These are phyloP conservation scores for Nephelium lappaceum DNA, from an alignment of 345 rosid genomes.

Conservation along the genomic window DNA sequence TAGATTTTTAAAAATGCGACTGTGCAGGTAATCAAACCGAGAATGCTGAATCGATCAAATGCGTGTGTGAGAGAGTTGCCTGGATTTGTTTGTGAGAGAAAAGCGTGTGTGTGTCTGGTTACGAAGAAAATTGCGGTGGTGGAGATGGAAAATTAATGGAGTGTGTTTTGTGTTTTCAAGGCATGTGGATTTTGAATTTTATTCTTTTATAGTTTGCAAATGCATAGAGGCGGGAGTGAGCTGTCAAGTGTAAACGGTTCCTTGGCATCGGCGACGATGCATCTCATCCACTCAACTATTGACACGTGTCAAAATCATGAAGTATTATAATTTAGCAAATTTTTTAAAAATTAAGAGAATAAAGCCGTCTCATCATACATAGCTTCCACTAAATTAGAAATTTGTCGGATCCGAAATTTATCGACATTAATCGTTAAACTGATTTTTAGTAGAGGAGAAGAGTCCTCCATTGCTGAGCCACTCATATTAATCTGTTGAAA, in stretches of 20 bases:
- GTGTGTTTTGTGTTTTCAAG: background rate
- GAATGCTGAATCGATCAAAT: background rate
- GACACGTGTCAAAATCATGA: too few species aligned
- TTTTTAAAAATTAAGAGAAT: too few species aligned
- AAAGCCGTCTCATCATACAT: too few species aligned
- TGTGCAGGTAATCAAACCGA: background rate
- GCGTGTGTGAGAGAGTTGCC: conserved; percentile 9
- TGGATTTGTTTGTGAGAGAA: background rate
- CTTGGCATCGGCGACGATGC: background rate
- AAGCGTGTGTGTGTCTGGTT: conserved; percentile 6
- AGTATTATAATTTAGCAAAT: too few species aligned
- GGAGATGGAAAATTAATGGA: background rate
- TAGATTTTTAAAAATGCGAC: background rate
- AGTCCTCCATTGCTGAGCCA: too few species aligned
- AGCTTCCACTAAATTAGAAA: too few species aligned
- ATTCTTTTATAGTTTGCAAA: background rate
- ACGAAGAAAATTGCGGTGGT: background rate
- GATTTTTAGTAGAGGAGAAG: too few species aligned
- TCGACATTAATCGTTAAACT: too few species aligned
- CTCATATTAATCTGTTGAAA: too few species aligned
- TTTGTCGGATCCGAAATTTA: too few species aligned
- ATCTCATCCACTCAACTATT: too few species aligned
- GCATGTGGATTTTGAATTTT: conserved; percentile 13
- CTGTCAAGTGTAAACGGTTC: background rate
- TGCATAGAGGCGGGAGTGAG: conserved; percentile 16